Evolutionary conservation across 768 basidiomycete species (phyloP).

Genomic region (Suillus sp.): DNA sequence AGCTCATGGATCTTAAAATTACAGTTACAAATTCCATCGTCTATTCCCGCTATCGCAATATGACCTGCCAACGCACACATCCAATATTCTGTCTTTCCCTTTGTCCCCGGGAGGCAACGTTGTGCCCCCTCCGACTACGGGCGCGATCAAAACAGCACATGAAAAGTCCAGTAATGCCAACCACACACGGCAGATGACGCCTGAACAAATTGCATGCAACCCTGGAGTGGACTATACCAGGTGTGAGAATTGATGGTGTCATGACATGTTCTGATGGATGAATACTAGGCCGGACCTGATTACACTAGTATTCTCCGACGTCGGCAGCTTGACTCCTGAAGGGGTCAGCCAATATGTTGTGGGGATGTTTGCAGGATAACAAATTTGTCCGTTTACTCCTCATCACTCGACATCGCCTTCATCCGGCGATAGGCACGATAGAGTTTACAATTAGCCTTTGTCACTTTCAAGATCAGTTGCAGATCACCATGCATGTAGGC

Average conservation of each 20-base stretch:
- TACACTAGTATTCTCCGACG: constrained; percentile 90
- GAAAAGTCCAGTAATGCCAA: constrained; percentile 12
- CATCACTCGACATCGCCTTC: constrained; percentile 5
- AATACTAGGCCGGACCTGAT: constrained; percentile 81
- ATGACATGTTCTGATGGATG: constrained; percentile 26
- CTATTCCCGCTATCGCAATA: constrained; percentile 92
- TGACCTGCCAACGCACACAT: constrained; percentile 82
- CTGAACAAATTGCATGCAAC: constrained; percentile 78
- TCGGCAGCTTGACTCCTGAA: constrained; percentile 90
- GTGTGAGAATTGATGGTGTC: constrained; percentile 37
- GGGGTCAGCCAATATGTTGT: constrained; percentile 95
- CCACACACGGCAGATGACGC: constrained; percentile 54
- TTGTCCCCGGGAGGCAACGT: constrained; percentile 29
- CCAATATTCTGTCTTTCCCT: constrained; percentile 73
- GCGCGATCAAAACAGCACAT: constrained; percentile 10
- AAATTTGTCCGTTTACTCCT: constrained; percentile 17
- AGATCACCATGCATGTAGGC: constrained; percentile 21
- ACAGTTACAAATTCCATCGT: constrained; percentile 95
- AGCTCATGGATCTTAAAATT: constrained; percentile 26
- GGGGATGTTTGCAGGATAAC: constrained; percentile 85
- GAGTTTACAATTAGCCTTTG: constrained; percentile 42
- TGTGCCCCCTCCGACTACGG: constrained; percentile 11
- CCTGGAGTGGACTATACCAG: constrained; percentile 95
- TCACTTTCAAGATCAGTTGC: constrained; percentile 23
- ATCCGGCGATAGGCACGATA: constrained; percentile 22